Evolutionary conservation across 169 alveolate species (phyloP).

Genomic region (Plasmodium gonderi): DNA sequence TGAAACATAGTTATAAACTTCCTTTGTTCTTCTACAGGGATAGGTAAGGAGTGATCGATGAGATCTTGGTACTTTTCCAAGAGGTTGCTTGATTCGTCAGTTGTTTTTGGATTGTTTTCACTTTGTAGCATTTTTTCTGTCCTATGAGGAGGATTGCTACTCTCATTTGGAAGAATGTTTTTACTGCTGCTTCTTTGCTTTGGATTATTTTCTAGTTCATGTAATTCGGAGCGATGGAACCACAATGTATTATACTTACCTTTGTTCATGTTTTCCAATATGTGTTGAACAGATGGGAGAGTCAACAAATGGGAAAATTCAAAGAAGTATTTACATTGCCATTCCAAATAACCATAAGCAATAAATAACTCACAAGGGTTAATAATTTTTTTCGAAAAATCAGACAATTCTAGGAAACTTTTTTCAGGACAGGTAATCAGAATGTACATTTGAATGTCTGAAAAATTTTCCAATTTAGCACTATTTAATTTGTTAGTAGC

Average conservation of each 20-base stretch:
- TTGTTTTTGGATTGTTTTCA: too few species aligned
- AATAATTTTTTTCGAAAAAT: constrained; percentile 74
- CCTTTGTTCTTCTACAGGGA: constrained; percentile 46
- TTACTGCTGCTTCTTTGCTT: neutral
- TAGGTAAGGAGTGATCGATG: constrained; percentile 6
- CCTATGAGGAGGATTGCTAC: too few species aligned
- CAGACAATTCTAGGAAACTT: constrained; percentile 64
- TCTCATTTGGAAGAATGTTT: too few species aligned
- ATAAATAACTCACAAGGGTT: constrained; percentile 82
- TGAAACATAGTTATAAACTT: constrained; percentile 35
- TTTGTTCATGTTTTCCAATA: neutral
- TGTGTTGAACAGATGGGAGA: neutral
- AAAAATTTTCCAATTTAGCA: constrained; percentile 81
- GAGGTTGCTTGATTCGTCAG: neutral
- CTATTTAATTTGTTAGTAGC: constrained; percentile 81
- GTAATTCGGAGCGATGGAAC: neutral
- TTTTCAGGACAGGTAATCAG: constrained; percentile 78
- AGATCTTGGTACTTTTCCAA: constrained; percentile 36
- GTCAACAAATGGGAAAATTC: constrained; percentile 68
- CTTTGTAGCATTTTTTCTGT: too few species aligned
- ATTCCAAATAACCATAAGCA: constrained; percentile 76
- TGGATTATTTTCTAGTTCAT: neutral
- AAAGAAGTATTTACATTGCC: constrained; percentile 77
- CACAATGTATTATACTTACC: constrained; percentile 35
- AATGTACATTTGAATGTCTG: constrained; percentile 78